Conservation (phyloP, 768 basidiomycete genomes). For the Trametes villosa region DNA sequence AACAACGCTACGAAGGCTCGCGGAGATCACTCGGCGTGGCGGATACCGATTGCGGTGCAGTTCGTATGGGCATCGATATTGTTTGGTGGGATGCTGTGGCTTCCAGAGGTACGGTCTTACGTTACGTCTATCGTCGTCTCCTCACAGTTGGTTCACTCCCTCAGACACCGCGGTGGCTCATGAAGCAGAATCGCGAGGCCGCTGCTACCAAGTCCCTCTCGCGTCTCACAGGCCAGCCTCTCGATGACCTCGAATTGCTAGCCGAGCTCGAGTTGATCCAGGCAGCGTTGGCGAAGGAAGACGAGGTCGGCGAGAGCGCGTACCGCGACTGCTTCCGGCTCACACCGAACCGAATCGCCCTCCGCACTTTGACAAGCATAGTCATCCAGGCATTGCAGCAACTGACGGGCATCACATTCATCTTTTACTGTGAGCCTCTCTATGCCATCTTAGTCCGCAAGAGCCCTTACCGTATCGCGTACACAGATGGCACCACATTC, state of each 20-base stretch:
- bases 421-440: conserved; percentile 45
- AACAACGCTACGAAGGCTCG: conserved; percentile 42
- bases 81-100: conserved; percentile 66
- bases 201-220: conserved; percentile 61
- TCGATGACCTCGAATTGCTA: conserved; percentile 57
- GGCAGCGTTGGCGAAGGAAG: conserved; percentile 65
- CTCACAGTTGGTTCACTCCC: not conserved
- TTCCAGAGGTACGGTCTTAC: conserved; percentile 52
- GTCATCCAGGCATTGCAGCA: conserved; percentile 79
- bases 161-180: conserved; percentile 77
- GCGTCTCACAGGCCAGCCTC: conserved; percentile 59
- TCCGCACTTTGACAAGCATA: conserved; percentile 80
- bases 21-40: conserved; percentile 55
- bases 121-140: not conserved
- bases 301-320: conserved; percentile 55
- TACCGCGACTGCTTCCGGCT: conserved; percentile 67
- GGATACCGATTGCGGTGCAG: conserved; percentile 74
- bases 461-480: not conserved
- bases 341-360: conserved; percentile 55
- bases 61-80: conserved; percentile 80
- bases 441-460: not conserved
- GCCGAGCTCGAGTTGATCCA: conserved; percentile 53
- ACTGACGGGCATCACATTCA: conserved; percentile 79
- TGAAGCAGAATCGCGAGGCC: conserved; percentile 65
- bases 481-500: conserved; percentile 49